phyloP scores from a whole-genome alignment of 2,329 filamentous ascomycete species.

The Aspergillus oerlinghausenensis region DNA sequence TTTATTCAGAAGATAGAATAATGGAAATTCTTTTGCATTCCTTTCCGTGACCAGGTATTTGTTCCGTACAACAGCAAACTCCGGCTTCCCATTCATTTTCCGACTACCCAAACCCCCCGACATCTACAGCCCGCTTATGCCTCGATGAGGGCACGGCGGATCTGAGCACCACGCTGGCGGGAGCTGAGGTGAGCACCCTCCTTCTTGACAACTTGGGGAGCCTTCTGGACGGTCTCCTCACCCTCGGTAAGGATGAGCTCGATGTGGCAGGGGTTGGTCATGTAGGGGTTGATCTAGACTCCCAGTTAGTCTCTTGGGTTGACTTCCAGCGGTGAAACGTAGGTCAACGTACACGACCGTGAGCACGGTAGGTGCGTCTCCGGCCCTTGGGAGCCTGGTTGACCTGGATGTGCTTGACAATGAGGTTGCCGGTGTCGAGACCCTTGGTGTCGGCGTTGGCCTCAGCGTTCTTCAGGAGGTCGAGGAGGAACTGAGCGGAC shows the following conservation, averaged over 20 bases:
- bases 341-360: conserved; percentile 85
- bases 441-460: conserved; percentile 96
- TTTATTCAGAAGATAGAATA: conserved; percentile 12
- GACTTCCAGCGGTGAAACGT: not conserved
- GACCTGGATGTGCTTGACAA: conserved; percentile 99
- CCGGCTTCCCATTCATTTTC: conserved; percentile 33
- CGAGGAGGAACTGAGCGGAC: conserved; percentile 96
- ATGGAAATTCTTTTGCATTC: conserved; percentile 21
- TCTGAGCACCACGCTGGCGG: conserved; percentile 77
- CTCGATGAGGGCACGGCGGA: conserved; percentile 58
- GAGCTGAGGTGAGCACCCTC: conserved; percentile 69
- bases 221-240: conserved; percentile 94
- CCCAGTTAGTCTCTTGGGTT: not conserved
- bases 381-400: conserved; percentile 99
- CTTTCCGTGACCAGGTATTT: conserved; percentile 27
- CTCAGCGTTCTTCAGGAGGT: conserved; percentile 95
- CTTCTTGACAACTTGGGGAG: conserved; percentile 61
- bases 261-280: conserved; percentile 99
- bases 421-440: conserved; percentile 92
- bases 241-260: conserved; percentile 99
- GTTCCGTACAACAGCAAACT: conserved; percentile 34
- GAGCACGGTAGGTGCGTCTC: conserved; percentile 98
- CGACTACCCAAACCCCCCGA: conserved; percentile 23
- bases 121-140: conserved; percentile 40
- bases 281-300: conserved; percentile 98